These are phyloP conservation scores for Bathelium albidoporum DNA, from an alignment of 495 filamentous ascomycete species.

Conservation along the genomic window DNA sequence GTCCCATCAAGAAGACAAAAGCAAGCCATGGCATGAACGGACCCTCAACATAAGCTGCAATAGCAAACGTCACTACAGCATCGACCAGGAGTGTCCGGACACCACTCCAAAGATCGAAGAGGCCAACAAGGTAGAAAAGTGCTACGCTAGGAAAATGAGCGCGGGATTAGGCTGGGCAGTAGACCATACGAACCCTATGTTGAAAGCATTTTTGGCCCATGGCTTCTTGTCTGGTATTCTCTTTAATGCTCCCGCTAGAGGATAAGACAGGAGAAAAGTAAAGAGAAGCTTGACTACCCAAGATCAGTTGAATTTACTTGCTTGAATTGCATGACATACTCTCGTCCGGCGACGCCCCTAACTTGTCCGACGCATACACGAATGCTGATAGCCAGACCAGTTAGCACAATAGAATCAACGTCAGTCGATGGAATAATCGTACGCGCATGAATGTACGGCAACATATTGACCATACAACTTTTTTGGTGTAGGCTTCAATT, in stretches of 20 bases:
- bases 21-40: conserved; percentile 97
- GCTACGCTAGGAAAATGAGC: conserved; percentile 42
- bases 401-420: not conserved
- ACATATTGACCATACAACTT: conserved; percentile 42
- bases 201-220: conserved; percentile 82
- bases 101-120: conserved; percentile 92
- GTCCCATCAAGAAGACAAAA: conserved; percentile 89
- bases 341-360: conserved; percentile 81
- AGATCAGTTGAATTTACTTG: conserved; percentile 11
- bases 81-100: conserved; percentile 69
- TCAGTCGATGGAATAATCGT: conserved; percentile 25
- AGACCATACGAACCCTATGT: conserved; percentile 49
- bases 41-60: conserved; percentile 75
- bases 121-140: conserved; percentile 81
- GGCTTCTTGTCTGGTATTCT: conserved; percentile 78
- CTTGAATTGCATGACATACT: conserved; percentile 41
- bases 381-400: conserved; percentile 49
- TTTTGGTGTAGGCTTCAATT: too few relatives aligned
- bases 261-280: conserved; percentile 88
- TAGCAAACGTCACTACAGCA: conserved; percentile 67
- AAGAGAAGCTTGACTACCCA: conserved; percentile 78
- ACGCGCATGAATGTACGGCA: conserved; percentile 80
- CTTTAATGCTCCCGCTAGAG: conserved; percentile 79
- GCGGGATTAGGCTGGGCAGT: not conserved
- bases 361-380: conserved; percentile 46